Base-by-base conservation (phyloP, 2,329 filamentous ascomycete genomes). In the Diaporthe sp. region DNA sequence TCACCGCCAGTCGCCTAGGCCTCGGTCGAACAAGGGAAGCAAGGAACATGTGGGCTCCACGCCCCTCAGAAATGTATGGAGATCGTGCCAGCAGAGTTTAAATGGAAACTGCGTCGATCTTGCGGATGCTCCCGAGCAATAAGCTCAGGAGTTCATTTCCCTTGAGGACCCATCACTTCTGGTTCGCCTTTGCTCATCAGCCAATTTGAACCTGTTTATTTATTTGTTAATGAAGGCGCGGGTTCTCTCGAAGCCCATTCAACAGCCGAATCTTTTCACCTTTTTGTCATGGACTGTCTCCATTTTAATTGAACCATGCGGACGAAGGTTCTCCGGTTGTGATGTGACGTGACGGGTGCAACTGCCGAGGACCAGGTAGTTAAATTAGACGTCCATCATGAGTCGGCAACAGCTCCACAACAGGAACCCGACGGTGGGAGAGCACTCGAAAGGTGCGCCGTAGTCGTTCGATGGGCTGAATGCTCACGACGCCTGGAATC, bases 81-180 rank as follows among this genome's bases (percentile, higher is more conserved):
- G 42, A 37, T 37, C 28, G 10, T 67, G 62, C 62, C 62, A 67
- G 28, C 62, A 67, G 31, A 51, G 19, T 39, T 67, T n/a, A 51
- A 51, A 37, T 67, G 62, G 62, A 13, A 49, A 68, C 44, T 53
- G 28, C 31, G 62, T 39, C 44, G 62, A 68, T 68, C 62, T 0
- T 51, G 62, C 62, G 62, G 31, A 19, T 68, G 62, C 62, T 68
- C 62, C 62, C 62, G 62, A 67, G 25, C 10, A n/a, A 31, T 67
- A 34, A 37, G 28, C 44, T 37, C 28, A n/a, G 5, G 19, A 51
- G 15, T 34, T 19, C 28, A 42, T 37, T 19, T 17, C 25, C 25
- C 17, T 22, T 0, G 44, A 25, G 39, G n/a, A 19, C 15, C n/a
- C 39, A 12, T 44, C 34, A 44, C n/a, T 28, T 51, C 19, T 8